A percentile compares a stretch with the other conserved stretches of the same genome.
These are phyloP conservation scores for Mycena kentingensis DNA, from an alignment of 768 basidiomycete genomes.

Conservation along the genomic window DNA sequence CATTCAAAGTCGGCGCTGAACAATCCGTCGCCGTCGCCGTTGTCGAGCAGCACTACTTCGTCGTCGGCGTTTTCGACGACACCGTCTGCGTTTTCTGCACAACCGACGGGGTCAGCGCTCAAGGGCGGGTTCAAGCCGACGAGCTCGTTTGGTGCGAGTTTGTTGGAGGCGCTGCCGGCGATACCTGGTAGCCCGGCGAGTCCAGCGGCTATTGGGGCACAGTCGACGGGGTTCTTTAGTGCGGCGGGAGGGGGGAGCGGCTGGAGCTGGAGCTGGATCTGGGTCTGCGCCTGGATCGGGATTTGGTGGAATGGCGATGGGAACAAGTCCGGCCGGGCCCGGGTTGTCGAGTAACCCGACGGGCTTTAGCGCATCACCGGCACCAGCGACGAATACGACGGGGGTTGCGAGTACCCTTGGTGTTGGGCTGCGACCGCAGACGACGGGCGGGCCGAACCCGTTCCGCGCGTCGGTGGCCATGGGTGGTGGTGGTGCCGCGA, in stretches of 20 bases:
- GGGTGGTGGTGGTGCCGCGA: constrained; percentile 5
- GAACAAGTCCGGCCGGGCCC: constrained; percentile 30
- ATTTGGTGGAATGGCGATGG: constrained; percentile 32
- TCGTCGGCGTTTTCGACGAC: constrained; percentile 35
- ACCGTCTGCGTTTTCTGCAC: constrained; percentile 37
- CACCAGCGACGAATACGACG: not conserved
- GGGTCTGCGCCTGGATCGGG: not conserved
- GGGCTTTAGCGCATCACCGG: constrained; percentile 1
- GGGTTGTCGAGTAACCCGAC: constrained; percentile 7
- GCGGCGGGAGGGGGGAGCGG: constrained; percentile 25
- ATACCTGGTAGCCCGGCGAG: constrained; percentile 62
- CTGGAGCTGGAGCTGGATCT: constrained; percentile 1
- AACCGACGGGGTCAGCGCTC: constrained; percentile 54
- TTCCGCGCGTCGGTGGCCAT: constrained; percentile 62
- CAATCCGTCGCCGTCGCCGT: constrained; percentile 29
- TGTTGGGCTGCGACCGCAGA: constrained; percentile 59
- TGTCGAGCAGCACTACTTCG: constrained; percentile 24
- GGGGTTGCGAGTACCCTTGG: constrained; percentile 37
- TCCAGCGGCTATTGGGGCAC: constrained; percentile 25
- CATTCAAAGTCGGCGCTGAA: constrained; percentile 11
- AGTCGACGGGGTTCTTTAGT: constrained; percentile 19
- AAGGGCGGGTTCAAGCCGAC: constrained; percentile 84
- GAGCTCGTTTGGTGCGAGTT: constrained; percentile 74
- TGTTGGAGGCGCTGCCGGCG: constrained; percentile 74
- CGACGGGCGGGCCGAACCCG: constrained; percentile 65